Conservation (phyloP, 768 basidiomycete species). For the Auriscalpium orientale region DNA sequence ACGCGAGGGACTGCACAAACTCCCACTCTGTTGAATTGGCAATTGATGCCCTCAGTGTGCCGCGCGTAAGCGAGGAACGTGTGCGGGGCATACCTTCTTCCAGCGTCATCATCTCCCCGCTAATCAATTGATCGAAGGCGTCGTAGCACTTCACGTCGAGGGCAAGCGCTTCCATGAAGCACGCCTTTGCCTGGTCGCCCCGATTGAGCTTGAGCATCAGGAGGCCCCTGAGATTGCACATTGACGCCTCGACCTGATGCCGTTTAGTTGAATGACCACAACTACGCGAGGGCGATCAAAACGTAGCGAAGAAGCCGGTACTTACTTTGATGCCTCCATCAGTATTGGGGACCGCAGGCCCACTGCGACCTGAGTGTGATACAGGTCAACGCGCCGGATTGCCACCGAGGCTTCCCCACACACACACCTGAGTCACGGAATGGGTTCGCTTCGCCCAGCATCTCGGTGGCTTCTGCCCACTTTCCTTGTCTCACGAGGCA, state of each 20-base stretch:
- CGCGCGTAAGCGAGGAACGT: no score
- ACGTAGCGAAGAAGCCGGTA: not conserved
- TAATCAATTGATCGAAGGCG: conserved; percentile 83
- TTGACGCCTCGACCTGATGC: conserved; percentile 86
- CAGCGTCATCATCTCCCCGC: conserved; percentile 92
- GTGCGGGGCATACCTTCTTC: conserved; percentile 67
- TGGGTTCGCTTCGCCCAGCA: conserved; percentile 90
- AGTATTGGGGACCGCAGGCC: conserved; percentile 65
- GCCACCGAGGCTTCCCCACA: not conserved
- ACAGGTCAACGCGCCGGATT: not conserved
- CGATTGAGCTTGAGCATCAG: conserved; percentile 93
- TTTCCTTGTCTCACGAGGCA: conserved; percentile 90
- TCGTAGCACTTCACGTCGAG: conserved; percentile 98
- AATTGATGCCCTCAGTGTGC: no score
- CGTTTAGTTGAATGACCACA: not conserved
- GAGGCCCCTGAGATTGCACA: conserved; percentile 90
- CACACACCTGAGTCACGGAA: conserved; percentile 60
- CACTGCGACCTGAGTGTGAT: conserved; percentile 43
- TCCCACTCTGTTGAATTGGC: conserved; percentile 72
- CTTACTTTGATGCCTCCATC: conserved; percentile 93
- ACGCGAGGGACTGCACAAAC: conserved; percentile 80
- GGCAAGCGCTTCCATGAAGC: conserved; percentile 91
- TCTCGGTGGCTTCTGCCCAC: conserved; percentile 86
- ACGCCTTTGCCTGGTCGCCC: conserved; percentile 84
- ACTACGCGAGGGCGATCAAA: no score